Conservation (phyloP, 169 alveolate species). For the Plasmodium malariae region DNA sequence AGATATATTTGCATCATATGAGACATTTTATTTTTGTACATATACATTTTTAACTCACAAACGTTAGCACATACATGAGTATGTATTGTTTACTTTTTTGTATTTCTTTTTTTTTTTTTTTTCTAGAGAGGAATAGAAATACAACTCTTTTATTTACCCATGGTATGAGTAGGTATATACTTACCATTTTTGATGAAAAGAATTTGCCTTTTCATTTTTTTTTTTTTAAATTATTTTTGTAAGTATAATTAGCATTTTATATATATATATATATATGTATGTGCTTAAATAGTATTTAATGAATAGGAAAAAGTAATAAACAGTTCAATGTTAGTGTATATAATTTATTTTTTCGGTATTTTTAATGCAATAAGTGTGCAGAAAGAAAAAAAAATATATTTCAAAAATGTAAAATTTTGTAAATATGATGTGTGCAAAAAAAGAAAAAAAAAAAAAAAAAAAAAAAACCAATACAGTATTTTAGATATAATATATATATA, state of each 20-base stretch:
- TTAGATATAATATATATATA: neutral
- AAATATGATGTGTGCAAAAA: slow-evolving; percentile 28
- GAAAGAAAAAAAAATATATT: slow-evolving; percentile 15
- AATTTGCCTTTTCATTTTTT: neutral
- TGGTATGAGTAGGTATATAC: neutral
- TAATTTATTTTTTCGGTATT: neutral
- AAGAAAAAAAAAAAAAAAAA: too few relatives aligned
- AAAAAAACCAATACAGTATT: neutral
- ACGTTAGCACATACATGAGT: too few relatives aligned
- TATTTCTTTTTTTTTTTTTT: too few relatives aligned
- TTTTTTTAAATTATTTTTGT: too few relatives aligned
- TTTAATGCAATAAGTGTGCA: slow-evolving; percentile 14
- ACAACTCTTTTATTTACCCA: neutral
- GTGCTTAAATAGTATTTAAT: neutral
- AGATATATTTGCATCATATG: too few relatives aligned
- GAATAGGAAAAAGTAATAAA: neutral
- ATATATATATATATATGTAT: too few relatives aligned
- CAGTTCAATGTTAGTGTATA: neutral
- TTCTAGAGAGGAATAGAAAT: neutral
- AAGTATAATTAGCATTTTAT: too few relatives aligned
- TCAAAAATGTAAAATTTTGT: neutral
- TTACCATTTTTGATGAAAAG: neutral
- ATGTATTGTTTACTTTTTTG: too few relatives aligned
- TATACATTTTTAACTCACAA: too few relatives aligned
- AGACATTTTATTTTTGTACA: too few relatives aligned